Conservation (phyloP, 257 asterid species). For the Lantana camara region DNA sequence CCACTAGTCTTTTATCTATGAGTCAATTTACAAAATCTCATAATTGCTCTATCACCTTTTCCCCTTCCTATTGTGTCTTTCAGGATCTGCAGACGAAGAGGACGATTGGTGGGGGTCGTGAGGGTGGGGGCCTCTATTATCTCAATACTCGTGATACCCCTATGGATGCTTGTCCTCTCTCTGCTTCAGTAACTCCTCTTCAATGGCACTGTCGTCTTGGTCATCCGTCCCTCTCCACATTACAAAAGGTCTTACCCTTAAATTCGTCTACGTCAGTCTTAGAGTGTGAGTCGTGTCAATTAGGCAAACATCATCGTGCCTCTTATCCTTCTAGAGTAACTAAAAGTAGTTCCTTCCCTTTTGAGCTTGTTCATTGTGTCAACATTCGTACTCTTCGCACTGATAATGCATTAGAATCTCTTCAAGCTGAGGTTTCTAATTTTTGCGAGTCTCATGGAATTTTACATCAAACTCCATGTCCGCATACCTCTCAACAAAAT, state of each 20-base stretch:
- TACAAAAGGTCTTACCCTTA: not conserved
- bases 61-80: not conserved
- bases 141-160: not conserved
- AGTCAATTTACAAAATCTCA: not conserved
- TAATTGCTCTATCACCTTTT: not conserved
- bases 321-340: not conserved
- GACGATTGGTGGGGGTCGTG: not conserved
- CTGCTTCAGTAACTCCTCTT: not conserved
- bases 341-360: not conserved
- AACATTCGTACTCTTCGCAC: not conserved
- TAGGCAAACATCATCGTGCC: conserved; percentile 2
- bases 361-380: not conserved
- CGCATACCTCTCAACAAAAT: not conserved
- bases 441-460: not conserved
- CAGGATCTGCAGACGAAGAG: not conserved
- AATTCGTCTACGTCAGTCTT: not conserved
- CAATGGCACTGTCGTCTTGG: not conserved
- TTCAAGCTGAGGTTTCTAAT: not conserved
- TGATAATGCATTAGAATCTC: not conserved
- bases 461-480: not conserved
- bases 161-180: not conserved
- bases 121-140: not conserved
- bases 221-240: not conserved
- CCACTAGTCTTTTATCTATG: too few species aligned
- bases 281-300: not conserved